Percentiles rank a stretch among this genome's conserved stretches.
Evolutionary conservation across 2,329 filamentous ascomycete genomes (phyloP).

Genomic region (Dryadomyces sulphureus): DNA sequence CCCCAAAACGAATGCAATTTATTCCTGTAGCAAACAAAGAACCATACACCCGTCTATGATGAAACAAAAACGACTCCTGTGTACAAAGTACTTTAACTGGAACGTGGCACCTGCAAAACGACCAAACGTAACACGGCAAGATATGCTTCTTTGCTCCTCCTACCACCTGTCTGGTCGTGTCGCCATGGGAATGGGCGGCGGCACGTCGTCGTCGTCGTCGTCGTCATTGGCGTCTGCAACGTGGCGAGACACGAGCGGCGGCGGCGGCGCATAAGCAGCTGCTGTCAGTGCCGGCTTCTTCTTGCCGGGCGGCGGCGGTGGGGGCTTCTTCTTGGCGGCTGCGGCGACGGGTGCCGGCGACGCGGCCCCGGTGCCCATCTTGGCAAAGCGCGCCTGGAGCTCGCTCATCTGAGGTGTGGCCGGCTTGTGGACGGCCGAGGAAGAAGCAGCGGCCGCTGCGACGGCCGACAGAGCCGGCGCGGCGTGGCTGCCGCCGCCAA

Average conservation of each 20-base stretch:
- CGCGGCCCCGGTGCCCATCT: slow-evolving; percentile 28
- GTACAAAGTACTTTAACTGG: too few relatives aligned
- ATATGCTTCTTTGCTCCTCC: not conserved
- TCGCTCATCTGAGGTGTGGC: slow-evolving; percentile 40
- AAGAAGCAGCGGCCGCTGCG: not conserved
- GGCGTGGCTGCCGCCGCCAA: slow-evolving; percentile 29
- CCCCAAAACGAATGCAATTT: too few relatives aligned
- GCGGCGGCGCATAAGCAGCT: slow-evolving; percentile 2
- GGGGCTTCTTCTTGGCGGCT: slow-evolving; percentile 36
- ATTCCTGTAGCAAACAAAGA: too few relatives aligned
- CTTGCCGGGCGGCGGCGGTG: slow-evolving; percentile 32
- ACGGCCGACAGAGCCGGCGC: slow-evolving; percentile 5
- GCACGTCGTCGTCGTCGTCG: slow-evolving; percentile 17
- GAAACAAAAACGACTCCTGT: too few relatives aligned
- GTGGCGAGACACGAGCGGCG: not conserved
- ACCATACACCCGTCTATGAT: too few relatives aligned
- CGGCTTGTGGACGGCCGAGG: slow-evolving; percentile 6
- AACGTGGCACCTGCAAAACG: too few relatives aligned
- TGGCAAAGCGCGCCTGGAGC: slow-evolving; percentile 53
- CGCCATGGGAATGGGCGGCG: slow-evolving; percentile 37
- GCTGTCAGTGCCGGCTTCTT: slow-evolving; percentile 32
- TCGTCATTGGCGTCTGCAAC: not conserved
- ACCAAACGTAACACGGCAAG: too few relatives aligned
- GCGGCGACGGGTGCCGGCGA: slow-evolving; percentile 35
- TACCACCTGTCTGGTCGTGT: slow-evolving; percentile 27